phyloP scores from a whole-genome alignment of 1,284 basidiomycete species.

The Ustilago loliicola region DNA sequence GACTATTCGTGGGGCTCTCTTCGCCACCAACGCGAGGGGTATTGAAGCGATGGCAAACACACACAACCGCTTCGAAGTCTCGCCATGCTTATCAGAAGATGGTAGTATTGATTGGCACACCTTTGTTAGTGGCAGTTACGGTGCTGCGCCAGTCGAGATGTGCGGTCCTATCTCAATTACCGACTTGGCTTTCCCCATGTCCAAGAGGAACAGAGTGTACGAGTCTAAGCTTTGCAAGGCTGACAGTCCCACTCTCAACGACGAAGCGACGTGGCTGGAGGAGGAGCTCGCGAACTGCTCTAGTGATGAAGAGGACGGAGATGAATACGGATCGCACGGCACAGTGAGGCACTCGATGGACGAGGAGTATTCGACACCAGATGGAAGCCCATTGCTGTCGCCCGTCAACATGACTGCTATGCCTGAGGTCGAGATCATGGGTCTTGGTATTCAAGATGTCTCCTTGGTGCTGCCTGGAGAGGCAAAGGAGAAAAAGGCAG shows the following conservation, averaged over 20 bases:
- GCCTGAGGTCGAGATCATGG: constrained; percentile 29
- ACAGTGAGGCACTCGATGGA: constrained; percentile 13
- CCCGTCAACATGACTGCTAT: constrained; percentile 20
- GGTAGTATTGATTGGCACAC: constrained; percentile 34
- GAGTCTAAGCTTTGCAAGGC: constrained; percentile 36
- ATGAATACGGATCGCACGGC: constrained; percentile 14
- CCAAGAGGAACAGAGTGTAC: constrained; percentile 13
- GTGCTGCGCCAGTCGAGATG: constrained; percentile 1
- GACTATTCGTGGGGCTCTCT: constrained; percentile 25
- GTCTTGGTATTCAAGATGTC: constrained; percentile 34
- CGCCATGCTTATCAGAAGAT: constrained; percentile 26
- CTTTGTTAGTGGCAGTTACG: constrained; percentile 40
- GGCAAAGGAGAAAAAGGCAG: constrained; percentile 14
- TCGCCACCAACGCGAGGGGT: background rate
- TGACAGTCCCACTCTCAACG: constrained; percentile 46
- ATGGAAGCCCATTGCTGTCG: constrained; percentile 29
- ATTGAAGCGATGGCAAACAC: background rate
- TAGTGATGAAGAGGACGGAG: constrained; percentile 30
- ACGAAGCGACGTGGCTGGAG: constrained; percentile 49
- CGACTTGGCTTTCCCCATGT: constrained; percentile 23
- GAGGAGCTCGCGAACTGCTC: constrained; percentile 45
- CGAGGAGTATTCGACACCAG: constrained; percentile 40
- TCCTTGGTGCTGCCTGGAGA: constrained; percentile 21
- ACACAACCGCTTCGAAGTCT: constrained; percentile 30
- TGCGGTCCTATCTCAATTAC: constrained; percentile 21